Evolutionary conservation across 305 asterid genomes (phyloP), one percentile per base, ranked within the genome.

Genomic region (Euphrasia arctica): DNA sequence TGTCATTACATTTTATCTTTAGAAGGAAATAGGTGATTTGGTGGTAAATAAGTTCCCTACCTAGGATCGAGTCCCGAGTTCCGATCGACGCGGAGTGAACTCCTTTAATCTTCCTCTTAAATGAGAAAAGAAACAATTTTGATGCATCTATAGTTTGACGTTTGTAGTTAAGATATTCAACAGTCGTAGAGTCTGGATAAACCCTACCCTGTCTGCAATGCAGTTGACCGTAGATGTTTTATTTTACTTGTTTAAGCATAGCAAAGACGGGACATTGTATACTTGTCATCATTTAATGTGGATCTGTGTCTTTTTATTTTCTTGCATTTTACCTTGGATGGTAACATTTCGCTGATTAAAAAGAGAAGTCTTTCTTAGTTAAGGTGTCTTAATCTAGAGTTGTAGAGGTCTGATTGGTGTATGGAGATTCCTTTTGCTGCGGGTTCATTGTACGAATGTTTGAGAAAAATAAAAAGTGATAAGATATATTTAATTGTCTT

Each of bases 321-420:
- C 45, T 56, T 41, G 66, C 59, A 41, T 54, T 39, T 57, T 41
- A 14, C 27, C 28, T 4, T 4, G 8, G 9, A 14, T 49, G 36
- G 29, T 32, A 32, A 49, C 18, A 34, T 31, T 39, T 51, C 47
- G 15, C 64, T 55, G 67, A 60, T 49, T 52, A 12, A 22, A 59
- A 55, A 57, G 29, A 48, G 50, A 52, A 31, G 54, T n/a, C 2
- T 31, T 67, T 51, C 52, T 58, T n/a, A 14, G 29, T 68, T 50
- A 49, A 22, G 63, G 48, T 60, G 62, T 55, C 63, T 54, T 41
- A 43, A 41, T 67, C 11, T 77, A 60, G 72, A 43, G 55, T 60
- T 51, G 27, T 43, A 5, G 13, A 64, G 14, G 65, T 9, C 39
- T 28, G 22, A 7, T 11, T 11, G 65, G 15, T 39, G 61, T 47